Evolutionary conservation across 2,329 filamentous ascomycete species (phyloP).

Genomic region (Scytalidium sp.): DNA sequence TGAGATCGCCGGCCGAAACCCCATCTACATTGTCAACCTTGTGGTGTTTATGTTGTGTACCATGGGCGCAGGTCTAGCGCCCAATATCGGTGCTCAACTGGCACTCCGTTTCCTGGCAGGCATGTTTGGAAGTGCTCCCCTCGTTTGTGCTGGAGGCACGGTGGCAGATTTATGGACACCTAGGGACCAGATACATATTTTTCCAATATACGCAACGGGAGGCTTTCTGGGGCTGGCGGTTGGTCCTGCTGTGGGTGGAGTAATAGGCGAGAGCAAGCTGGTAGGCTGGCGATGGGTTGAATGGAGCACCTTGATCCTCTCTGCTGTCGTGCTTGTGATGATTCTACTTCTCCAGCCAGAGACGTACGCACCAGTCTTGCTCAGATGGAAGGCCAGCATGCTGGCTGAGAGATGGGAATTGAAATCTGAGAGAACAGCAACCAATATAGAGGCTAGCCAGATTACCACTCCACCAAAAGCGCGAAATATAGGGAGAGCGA

Average conservation of each 20-base stretch:
- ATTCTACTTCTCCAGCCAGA: conserved; percentile 25
- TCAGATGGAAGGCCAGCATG: conserved; percentile 24
- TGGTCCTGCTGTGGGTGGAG: conserved; percentile 11
- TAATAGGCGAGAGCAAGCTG: background rate
- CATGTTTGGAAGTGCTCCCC: conserved; percentile 38
- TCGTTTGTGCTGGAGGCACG: conserved; percentile 36
- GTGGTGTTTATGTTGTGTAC: conserved; percentile 38
- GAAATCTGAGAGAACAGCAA: conserved; percentile 22
- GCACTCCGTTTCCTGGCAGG: conserved; percentile 43
- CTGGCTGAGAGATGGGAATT: conserved; percentile 15
- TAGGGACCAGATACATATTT: conserved; percentile 24
- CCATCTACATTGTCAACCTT: conserved; percentile 37
- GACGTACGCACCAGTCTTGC: conserved; percentile 26
- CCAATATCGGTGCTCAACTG: conserved; percentile 38
- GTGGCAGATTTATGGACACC: conserved; percentile 35
- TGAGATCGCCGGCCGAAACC: conserved; percentile 38
- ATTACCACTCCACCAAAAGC: background rate
- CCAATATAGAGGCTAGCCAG: background rate
- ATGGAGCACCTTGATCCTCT: conserved; percentile 32
- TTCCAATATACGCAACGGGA: conserved; percentile 22
- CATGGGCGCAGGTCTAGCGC: conserved; percentile 38
- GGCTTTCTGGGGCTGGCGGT: conserved; percentile 21
- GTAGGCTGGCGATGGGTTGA: conserved; percentile 31
- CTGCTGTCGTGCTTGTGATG: conserved; percentile 14
- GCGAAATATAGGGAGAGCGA: background rate